phyloP scores from a whole-genome alignment of 1,284 basidiomycete species.

The Ustilago sp. region DNA sequence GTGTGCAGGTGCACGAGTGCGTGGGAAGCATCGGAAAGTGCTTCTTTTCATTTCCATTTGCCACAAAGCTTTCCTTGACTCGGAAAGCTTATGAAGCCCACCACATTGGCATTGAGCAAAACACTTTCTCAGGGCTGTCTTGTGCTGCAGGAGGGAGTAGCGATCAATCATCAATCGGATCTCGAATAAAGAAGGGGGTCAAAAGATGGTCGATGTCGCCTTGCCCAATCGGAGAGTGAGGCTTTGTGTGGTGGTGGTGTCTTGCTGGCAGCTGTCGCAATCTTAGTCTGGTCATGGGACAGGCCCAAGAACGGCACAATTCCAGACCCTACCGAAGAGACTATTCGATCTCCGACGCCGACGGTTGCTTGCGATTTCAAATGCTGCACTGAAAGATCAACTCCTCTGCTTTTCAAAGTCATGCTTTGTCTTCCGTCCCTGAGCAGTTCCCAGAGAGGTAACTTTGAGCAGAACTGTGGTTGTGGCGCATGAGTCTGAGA shows the following conservation, averaged over 20 bases:
- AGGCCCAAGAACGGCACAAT: background rate
- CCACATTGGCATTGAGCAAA: background rate
- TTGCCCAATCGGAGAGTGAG: background rate
- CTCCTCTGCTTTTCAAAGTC: background rate
- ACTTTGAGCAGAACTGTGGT: background rate
- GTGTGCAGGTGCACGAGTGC: conserved; percentile 2
- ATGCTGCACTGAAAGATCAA: background rate
- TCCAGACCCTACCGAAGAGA: background rate
- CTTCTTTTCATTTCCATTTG: background rate
- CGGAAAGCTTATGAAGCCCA: background rate
- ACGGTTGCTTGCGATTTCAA: conserved; percentile 6
- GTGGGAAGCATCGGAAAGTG: background rate
- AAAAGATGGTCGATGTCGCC: background rate
- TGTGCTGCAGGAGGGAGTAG: background rate
- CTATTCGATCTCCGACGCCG: conserved; percentile 28
- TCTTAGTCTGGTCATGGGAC: background rate
- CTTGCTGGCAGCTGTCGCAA: conserved; percentile 11
- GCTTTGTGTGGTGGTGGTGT: background rate
- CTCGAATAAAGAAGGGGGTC: background rate
- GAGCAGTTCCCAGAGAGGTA: too few relatives aligned
- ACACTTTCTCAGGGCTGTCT: background rate
- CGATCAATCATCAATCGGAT: conserved; percentile 1
- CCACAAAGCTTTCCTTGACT: background rate
- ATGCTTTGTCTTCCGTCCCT: too few relatives aligned
- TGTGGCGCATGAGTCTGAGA: background rate